A percentile compares a stretch with the other conserved stretches of the same genome.
These are phyloP conservation scores for Apiospora saccharicola DNA, from an alignment of 2,329 filamentous ascomycete species.

Conservation along the genomic window DNA sequence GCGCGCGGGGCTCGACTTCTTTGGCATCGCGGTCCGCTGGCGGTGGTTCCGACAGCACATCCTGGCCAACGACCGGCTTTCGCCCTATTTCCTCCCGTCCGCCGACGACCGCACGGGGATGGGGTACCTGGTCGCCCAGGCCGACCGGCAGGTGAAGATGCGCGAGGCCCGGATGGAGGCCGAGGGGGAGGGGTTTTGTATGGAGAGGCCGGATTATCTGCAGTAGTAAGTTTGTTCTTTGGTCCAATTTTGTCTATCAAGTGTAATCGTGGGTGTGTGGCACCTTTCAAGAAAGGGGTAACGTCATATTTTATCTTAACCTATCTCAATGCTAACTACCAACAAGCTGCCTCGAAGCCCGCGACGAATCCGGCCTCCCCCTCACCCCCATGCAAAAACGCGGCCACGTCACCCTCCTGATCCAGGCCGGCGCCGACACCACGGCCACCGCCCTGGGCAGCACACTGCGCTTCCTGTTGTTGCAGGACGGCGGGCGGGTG, in stretches of 20 bases:
- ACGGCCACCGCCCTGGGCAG: conserved; percentile 26
- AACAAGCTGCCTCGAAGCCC: conserved; percentile 37
- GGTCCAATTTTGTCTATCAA: not conserved
- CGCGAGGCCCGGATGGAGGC: conserved; percentile 35
- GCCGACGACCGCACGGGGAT: conserved; percentile 41
- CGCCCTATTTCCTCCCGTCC: conserved; percentile 40
- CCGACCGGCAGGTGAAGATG: conserved; percentile 39
- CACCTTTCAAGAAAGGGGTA: not conserved
- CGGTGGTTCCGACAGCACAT: conserved; percentile 43
- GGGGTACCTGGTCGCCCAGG: conserved; percentile 47
- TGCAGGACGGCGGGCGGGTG: not conserved
- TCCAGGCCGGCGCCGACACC: conserved; percentile 27
- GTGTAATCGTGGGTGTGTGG: too few species aligned
- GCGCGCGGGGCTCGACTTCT: conserved; percentile 46
- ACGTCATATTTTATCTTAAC: not conserved
- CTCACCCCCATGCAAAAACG: conserved; percentile 42
- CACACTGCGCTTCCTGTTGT: conserved; percentile 21
- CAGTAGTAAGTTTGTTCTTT: conserved; percentile 40
- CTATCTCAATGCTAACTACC: not conserved
- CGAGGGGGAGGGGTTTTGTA: conserved; percentile 27
- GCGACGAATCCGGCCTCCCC: conserved; percentile 36
- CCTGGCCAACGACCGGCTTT: conserved; percentile 35
- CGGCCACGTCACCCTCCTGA: conserved; percentile 29
- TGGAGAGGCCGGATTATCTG: conserved; percentile 42
- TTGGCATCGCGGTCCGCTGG: conserved; percentile 46